Evolutionary conservation across 2,329 filamentous ascomycete genomes (phyloP).

Genomic region (Diaporthe velutina): DNA sequence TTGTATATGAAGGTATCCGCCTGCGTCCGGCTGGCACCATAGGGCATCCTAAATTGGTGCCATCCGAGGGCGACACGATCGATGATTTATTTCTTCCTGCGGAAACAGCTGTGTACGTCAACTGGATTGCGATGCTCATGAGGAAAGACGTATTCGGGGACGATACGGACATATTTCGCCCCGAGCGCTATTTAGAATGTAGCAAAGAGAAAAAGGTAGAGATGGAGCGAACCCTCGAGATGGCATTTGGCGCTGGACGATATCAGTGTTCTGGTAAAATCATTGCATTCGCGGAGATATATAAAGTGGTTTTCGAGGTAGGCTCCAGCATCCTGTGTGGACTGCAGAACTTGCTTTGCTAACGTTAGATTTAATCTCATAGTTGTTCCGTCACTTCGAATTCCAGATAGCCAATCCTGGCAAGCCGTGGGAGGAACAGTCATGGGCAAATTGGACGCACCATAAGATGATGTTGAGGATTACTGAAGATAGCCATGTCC

Average conservation of each 20-base stretch:
- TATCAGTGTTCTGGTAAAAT: background rate
- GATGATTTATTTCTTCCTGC: background rate
- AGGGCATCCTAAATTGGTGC: background rate
- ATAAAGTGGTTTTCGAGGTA: conserved; percentile 7
- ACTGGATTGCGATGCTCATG: background rate
- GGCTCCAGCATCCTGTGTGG: background rate
- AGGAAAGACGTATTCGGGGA: conserved; percentile 6
- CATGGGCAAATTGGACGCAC: background rate
- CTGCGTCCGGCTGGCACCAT: background rate
- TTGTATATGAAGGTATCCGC: background rate
- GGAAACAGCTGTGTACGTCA: background rate
- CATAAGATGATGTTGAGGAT: background rate
- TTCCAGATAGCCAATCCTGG: background rate
- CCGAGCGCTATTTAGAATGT: conserved; percentile 4
- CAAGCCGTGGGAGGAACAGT: conserved; percentile 8
- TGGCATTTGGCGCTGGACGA: background rate
- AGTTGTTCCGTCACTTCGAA: background rate
- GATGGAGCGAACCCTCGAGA: background rate
- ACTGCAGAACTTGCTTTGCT: background rate
- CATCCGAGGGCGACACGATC: background rate
- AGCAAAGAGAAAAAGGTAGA: background rate
- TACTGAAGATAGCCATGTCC: background rate
- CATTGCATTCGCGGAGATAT: background rate
- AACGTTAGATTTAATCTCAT: background rate
- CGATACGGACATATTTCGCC: background rate